Evolutionary conservation across 345 rosid species (phyloP), one percentile per base, ranked within the genome.

Genomic region (Ceriops decandra): DNA sequence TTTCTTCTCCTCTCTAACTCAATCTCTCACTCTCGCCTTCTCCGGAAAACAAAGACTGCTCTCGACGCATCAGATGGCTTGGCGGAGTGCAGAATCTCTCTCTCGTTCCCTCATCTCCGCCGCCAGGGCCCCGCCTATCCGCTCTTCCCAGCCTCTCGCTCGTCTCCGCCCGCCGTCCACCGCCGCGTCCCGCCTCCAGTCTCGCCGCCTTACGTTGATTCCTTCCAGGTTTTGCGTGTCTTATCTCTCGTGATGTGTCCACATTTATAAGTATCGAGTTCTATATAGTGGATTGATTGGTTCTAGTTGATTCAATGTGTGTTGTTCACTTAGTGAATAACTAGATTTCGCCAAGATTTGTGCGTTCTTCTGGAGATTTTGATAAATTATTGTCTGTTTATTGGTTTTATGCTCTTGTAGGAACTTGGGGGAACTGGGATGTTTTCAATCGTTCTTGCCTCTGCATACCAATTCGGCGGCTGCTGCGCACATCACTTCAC

Each of bases 381-480:
- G 17, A 54, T 22, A 22, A 54, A n/a, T 19, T 19, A 57, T 38
- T 63, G 10, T 10, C 21, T 35, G 7, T 22, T 19, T 54, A 31
- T 63, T 24, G 38, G 31, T 47, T 72, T 52, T 26, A 30, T 33
- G 10, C 22, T 56, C 21, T 62, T 68, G 31, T 67, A 91, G 99
- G 91, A 90, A 74, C 72, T 73, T 91, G 74, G 96, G 97, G 70
- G 98, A 81, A 81, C 69, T 90, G 52, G 98, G 98, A 65, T 88
- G 96, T 69, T 46, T 63, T 53, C 86, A 80, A 53, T 91, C 96
- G 2, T 77, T 95, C 60, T 74, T 95, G 79, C 99, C 99, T 70
- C 81, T 90, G 74, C 72, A 85, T 51, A 71, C 72, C 59, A 68
- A 74, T 28, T 22, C 58, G 20, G 81, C 71, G 27, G 66, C 86